Base-by-base conservation (phyloP, 805 yeast genomes). In the Yamadazyma akitaensis region DNA sequence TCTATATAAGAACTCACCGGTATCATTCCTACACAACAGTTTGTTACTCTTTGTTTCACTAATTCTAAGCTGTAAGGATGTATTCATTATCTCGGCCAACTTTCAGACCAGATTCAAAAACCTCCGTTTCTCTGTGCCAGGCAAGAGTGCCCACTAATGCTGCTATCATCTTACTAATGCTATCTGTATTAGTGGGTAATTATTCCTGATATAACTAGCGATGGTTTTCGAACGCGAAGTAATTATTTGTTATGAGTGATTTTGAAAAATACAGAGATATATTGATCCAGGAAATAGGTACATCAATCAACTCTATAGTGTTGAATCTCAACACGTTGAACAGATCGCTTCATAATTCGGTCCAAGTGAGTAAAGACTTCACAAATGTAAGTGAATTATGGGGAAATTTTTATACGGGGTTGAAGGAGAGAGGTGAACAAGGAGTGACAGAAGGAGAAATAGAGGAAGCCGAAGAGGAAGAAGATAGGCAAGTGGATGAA, bases 321-420 rank as follows among this genome's bases (percentile, higher is more conserved):
- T 72, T 79, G 55, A 82, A 82, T 53, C 62, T 86, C 47, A 84
- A 83, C 53, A 75, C 81, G 17, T 66, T 86, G 49, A 85, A 85
- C 58, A 72, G 88, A 37, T 77, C 90, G 0, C 64, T 86, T 43
- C 85, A 83, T 53, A 81, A 79, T 37, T 77, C 82, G 2, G 75
- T 84, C 13, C 84, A 85, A 18, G 88, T 86, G 2, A 91, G 94
- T 1, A 81, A 81, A 57, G 91, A 84, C 49, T 86, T 85, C 55
- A 87, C 85, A 47, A 77, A 79, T 42, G 87, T 85, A 13, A 77
- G 90, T 2, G 65, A 73, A n/a, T 67, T 85, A 31, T 86, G 95
- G 95, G 68, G 75, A 30, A 75, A 75, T 32, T 85, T 85, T 56
- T 84, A 85, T 55, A 79, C 80, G 56, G 81, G 81, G 0, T 42